phyloP scores from a whole-genome alignment of 2,329 filamentous ascomycete species.

The Paecilomyces fulvus region DNA sequence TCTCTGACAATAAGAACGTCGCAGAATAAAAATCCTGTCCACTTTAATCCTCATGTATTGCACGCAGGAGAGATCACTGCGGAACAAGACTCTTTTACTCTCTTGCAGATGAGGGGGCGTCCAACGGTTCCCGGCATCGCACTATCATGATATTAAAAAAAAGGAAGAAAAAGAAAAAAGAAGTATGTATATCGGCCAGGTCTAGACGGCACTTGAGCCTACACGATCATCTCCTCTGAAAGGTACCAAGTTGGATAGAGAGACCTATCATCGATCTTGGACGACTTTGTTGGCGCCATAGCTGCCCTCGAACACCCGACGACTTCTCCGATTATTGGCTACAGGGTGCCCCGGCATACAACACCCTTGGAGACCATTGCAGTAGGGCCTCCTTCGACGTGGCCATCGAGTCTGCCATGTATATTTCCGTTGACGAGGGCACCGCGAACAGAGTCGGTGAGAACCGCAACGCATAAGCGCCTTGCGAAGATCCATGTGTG shows the following conservation, averaged over 20 bases:
- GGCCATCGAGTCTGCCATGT: neutral
- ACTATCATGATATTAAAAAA: neutral
- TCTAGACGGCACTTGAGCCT: neutral
- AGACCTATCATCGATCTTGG: neutral
- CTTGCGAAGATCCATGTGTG: neutral
- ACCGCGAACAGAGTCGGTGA: neutral
- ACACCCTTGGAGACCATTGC: neutral
- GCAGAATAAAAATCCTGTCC: neutral
- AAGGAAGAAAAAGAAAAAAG: neutral
- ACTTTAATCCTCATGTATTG: neutral
- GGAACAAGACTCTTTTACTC: neutral
- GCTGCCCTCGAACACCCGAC: neutral
- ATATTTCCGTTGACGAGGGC: neutral
- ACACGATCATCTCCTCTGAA: neutral
- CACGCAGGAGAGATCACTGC: neutral
- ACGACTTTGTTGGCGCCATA: conserved; percentile 1
- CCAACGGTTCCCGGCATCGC: neutral
- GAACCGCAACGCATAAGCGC: neutral
- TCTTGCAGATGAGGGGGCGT: neutral
- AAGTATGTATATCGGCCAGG: neutral
- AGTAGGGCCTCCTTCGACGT: neutral
- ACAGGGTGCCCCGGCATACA: neutral
- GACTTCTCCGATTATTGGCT: neutral
- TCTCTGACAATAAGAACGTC: neutral
- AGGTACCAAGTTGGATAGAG: neutral